Evolutionary conservation across 1,284 basidiomycete genomes (phyloP).

Genomic region (Binderoboletus segoi): DNA sequence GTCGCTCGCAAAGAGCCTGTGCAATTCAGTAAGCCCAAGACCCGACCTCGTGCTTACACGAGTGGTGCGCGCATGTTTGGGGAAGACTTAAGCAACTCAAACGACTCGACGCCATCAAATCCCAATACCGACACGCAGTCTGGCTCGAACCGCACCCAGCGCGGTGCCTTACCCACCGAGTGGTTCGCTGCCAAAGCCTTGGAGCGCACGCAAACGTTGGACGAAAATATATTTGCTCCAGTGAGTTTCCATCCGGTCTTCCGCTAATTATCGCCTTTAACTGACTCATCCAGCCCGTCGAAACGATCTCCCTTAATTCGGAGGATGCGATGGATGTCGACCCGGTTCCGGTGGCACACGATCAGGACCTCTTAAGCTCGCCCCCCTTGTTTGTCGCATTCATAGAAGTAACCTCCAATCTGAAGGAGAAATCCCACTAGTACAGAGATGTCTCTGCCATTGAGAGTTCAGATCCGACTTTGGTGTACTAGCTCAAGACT

Average conservation of each 20-base stretch:
- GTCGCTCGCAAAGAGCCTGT: conserved; percentile 32
- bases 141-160: conserved; percentile 55
- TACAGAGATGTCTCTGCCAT: too few relatives aligned
- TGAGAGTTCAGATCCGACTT: too few relatives aligned
- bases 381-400: conserved; percentile 53
- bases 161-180: conserved; percentile 60
- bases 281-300: conserved; percentile 36
- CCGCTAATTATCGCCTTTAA: neutral
- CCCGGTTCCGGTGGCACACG: conserved; percentile 39
- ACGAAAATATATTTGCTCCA: conserved; percentile 32
- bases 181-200: conserved; percentile 50
- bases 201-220: conserved; percentile 25
- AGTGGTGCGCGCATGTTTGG: conserved; percentile 68
- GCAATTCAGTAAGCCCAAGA: conserved; percentile 31
- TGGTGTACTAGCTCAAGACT: too few relatives aligned
- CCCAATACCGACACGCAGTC: conserved; percentile 43
- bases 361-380: conserved; percentile 39
- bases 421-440: too few relatives aligned
- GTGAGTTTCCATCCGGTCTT: conserved; percentile 31
- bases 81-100: conserved; percentile 63
- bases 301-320: conserved; percentile 41
- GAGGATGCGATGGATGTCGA: conserved; percentile 81
- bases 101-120: conserved; percentile 24
- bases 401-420: too few relatives aligned
- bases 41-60: conserved; percentile 61